phyloP scores from a whole-genome alignment of 306 rosid genomes.

The Canavalia gladiata region DNA sequence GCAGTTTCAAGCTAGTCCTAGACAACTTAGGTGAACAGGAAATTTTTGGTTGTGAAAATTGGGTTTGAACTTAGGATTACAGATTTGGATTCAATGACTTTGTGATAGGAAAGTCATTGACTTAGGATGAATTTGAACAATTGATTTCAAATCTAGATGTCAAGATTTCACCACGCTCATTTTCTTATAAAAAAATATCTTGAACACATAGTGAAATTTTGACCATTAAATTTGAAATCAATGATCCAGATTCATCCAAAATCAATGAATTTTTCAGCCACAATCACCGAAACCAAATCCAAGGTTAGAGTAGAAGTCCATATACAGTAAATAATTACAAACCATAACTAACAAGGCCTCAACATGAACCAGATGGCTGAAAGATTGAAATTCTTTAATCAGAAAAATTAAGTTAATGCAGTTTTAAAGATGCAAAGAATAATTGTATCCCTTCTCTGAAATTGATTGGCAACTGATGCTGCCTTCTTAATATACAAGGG shows the following conservation, averaged over 20 bases:
- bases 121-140: too few relatives aligned
- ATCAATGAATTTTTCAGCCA: too few relatives aligned
- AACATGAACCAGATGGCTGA: background rate
- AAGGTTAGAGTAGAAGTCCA: background rate
- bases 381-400: conserved; percentile 9
- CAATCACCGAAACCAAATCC: too few relatives aligned
- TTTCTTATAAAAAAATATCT: too few relatives aligned
- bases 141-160: too few relatives aligned
- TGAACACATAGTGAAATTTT: too few relatives aligned
- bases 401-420: conserved; percentile 15
- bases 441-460: background rate
- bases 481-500: background rate
- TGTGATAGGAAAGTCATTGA: too few relatives aligned
- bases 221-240: too few relatives aligned
- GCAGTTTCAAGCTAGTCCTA: conserved; percentile 19
- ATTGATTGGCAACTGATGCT: conserved; percentile 26
- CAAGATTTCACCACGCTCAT: too few relatives aligned
- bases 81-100: too few relatives aligned
- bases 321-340: conserved; percentile 12
- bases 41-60: background rate
- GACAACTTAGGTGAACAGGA: background rate
- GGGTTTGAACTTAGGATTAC: conserved; percentile 21
- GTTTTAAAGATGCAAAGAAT: conserved; percentile 15
- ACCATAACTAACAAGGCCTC: background rate
- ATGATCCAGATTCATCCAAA: too few relatives aligned